phyloP scores from a whole-genome alignment of 2,329 filamentous ascomycete genomes.

The Aspergillus intermedius region DNA sequence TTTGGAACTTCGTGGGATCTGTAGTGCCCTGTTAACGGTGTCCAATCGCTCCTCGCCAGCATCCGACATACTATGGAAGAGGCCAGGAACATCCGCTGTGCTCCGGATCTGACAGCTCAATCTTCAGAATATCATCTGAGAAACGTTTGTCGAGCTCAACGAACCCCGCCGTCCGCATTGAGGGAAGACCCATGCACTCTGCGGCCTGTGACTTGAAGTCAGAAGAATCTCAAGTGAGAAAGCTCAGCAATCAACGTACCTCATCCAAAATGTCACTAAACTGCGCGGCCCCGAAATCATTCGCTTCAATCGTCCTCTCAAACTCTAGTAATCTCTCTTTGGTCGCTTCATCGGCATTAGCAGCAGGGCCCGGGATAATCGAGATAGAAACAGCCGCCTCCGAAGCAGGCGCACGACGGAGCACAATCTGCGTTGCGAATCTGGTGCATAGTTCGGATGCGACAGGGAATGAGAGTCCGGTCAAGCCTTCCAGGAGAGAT shows the following conservation, averaged over 20 bases:
- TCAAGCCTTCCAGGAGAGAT: conserved; percentile 26
- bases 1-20: conserved; percentile 46
- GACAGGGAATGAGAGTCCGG: conserved; percentile 23
- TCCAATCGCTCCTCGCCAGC: conserved; percentile 1
- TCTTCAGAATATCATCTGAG: conserved; percentile 36
- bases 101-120: conserved; percentile 38
- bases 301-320: conserved; percentile 3
- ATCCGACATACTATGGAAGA: conserved; percentile 26
- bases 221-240: not conserved
- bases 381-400: conserved; percentile 18
- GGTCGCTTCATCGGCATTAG: conserved; percentile 8
- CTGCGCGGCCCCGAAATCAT: conserved; percentile 12
- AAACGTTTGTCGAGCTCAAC: conserved; percentile 25
- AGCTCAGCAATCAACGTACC: conserved; percentile 6
- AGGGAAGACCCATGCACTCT: conserved; percentile 21
- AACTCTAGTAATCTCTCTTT: conserved; percentile 12
- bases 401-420: conserved; percentile 12
- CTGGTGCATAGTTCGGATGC: conserved; percentile 25
- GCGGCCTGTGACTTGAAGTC: conserved; percentile 15
- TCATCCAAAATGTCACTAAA: conserved; percentile 19
- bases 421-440: conserved; percentile 27
- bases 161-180: conserved; percentile 5
- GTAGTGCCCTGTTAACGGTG: not conserved
- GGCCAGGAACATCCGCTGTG: conserved; percentile 38
- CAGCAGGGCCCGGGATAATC: conserved; percentile 26